Evolutionary conservation across 495 filamentous ascomycete genomes (phyloP).

Genomic region (Cairneyella variabilis): DNA sequence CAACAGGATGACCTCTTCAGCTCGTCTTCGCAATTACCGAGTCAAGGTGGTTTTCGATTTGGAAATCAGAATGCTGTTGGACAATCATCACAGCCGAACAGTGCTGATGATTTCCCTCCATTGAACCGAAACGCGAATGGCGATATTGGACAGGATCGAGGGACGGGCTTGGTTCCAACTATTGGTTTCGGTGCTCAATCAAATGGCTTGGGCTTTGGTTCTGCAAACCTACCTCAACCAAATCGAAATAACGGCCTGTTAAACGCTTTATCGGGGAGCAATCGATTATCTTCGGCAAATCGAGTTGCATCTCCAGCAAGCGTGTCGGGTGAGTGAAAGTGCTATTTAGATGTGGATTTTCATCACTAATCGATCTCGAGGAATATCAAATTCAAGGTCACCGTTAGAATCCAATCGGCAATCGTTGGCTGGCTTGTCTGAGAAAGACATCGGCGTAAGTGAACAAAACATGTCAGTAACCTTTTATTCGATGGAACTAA

Average conservation of each 20-base stretch:
- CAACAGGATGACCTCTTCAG: conserved; percentile 57
- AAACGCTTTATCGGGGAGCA: conserved; percentile 49
- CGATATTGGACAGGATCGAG: conserved; percentile 67
- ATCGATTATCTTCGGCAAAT: conserved; percentile 15
- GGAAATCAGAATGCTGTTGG: conserved; percentile 46
- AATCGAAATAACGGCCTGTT: conserved; percentile 50
- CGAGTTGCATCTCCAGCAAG: conserved; percentile 24
- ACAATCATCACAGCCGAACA: conserved; percentile 62
- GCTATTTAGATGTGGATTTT: background rate
- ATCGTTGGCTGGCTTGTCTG: conserved; percentile 3
- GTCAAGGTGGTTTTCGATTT: conserved; percentile 58
- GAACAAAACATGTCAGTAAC: background rate
- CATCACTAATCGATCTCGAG: conserved; percentile 11
- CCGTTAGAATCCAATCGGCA: conserved; percentile 16
- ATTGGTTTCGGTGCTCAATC: conserved; percentile 58
- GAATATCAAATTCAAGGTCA: conserved; percentile 21
- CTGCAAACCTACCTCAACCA: conserved; percentile 17
- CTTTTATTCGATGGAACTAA: conserved; percentile 5
- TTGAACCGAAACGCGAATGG: conserved; percentile 67
- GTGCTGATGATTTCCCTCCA: conserved; percentile 79
- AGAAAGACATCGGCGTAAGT: conserved; percentile 19
- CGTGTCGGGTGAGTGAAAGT: conserved; percentile 19
- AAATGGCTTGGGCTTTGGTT: conserved; percentile 41
- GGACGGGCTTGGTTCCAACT: conserved; percentile 59
- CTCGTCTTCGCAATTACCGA: conserved; percentile 51